Conservation (phyloP, 2,329 filamentous ascomycete species). For the Aspergillus oerlinghausenensis region DNA sequence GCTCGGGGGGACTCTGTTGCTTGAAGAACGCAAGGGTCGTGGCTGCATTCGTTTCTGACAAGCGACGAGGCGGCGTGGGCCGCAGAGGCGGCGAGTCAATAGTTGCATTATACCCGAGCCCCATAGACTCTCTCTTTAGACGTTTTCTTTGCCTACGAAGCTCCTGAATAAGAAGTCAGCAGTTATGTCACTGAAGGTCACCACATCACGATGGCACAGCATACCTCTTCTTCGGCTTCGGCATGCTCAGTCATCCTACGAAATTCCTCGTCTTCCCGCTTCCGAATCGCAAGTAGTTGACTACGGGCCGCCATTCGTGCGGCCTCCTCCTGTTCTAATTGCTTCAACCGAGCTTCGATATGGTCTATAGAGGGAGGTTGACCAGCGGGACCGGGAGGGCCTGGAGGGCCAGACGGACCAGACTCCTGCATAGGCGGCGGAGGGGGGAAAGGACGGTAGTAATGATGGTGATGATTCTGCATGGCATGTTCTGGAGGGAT, state of each 20-base stretch:
- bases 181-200: background rate
- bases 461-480: constrained; percentile 27
- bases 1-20: constrained; percentile 38
- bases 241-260: constrained; percentile 36
- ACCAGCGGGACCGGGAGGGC: constrained; percentile 19
- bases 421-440: constrained; percentile 27
- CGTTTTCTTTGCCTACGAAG: constrained; percentile 37
- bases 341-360: constrained; percentile 35
- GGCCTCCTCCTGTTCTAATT: constrained; percentile 39
- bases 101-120: constrained; percentile 29
- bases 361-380: constrained; percentile 31
- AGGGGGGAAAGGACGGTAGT: constrained; percentile 27
- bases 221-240: constrained; percentile 39
- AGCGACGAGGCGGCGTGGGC: constrained; percentile 34
- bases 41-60: constrained; percentile 39
- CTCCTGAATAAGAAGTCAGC: constrained; percentile 22
- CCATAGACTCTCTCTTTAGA: constrained; percentile 39
- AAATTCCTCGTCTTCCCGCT: constrained; percentile 39
- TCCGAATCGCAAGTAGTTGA: constrained; percentile 33
- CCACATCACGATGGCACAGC: constrained; percentile 4
- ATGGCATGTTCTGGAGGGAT: constrained; percentile 31
- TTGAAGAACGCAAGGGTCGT: constrained; percentile 40
- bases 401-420: constrained; percentile 19
- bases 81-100: constrained; percentile 35
- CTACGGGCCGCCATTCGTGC: constrained; percentile 34